These are phyloP conservation scores for Aspergillus glaucus DNA, from an alignment of 2,329 filamentous ascomycete genomes.

Conservation along the genomic window DNA sequence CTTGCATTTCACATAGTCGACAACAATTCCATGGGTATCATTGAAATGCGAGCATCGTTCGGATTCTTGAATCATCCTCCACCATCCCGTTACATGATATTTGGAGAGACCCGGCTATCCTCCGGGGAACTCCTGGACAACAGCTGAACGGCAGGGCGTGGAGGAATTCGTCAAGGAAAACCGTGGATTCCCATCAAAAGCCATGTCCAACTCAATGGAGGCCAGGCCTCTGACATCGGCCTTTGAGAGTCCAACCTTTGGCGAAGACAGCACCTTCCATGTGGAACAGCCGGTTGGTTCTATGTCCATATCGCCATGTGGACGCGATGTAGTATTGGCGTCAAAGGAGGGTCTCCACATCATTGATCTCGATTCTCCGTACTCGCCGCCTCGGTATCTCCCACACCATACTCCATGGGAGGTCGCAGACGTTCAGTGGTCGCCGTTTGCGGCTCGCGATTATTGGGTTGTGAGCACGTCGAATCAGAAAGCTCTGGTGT, in stretches of 20 bases:
- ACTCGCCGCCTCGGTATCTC: conserved; percentile 76
- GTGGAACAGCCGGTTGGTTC: conserved; percentile 77
- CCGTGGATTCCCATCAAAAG: neutral
- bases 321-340: conserved; percentile 82
- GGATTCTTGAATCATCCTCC: conserved; percentile 1
- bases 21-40: neutral
- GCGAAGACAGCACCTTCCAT: conserved; percentile 74
- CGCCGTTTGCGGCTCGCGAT: conserved; percentile 79
- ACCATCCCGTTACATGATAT: conserved; percentile 7
- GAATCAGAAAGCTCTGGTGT: conserved; percentile 88
- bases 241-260: conserved; percentile 82
- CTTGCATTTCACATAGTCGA: conserved; percentile 5
- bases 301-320: conserved; percentile 85
- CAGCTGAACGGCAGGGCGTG: conserved; percentile 1
- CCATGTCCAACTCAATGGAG: conserved; percentile 31
- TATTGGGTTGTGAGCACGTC: conserved; percentile 93
- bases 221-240: conserved; percentile 47
- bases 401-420: conserved; percentile 88
- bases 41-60: conserved; percentile 13
- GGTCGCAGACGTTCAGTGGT: conserved; percentile 95
- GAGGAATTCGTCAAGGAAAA: neutral
- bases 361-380: conserved; percentile 85
- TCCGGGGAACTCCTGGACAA: conserved; percentile 1
- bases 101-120: conserved; percentile 3
- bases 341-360: conserved; percentile 86